Percentiles rank a stretch among this genome's conserved stretches.
Evolutionary conservation across 129 eudicot species (phyloP).

Genomic region (Rutidosis leptorrhynchoides): DNA sequence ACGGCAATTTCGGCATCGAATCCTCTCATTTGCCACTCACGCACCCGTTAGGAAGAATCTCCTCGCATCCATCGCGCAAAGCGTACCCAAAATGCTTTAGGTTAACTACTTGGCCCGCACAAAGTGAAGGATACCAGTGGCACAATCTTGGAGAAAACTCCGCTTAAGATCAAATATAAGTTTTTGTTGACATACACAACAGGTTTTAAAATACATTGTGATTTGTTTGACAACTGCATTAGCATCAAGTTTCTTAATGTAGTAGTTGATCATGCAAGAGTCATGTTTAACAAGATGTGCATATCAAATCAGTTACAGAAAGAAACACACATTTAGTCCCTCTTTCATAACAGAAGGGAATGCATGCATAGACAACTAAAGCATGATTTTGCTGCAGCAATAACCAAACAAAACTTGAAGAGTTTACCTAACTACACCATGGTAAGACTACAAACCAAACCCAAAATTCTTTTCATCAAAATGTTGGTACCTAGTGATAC

Average conservation of each 20-base stretch:
- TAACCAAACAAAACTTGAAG: constrained; percentile 18
- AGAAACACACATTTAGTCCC: constrained; percentile 1
- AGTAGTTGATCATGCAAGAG: neutral
- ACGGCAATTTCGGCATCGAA: no score
- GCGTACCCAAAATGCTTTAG: no score
- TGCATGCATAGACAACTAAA: neutral
- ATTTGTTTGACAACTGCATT: neutral
- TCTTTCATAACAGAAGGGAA: neutral
- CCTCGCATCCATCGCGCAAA: no score
- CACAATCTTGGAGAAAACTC: no score
- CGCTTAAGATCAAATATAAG: no score
- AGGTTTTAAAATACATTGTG: neutral
- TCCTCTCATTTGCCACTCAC: no score
- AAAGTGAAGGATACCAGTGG: no score
- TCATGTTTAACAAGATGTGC: neutral
- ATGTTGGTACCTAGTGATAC: neutral
- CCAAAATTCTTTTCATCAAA: neutral
- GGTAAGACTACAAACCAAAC: neutral
- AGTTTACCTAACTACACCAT: neutral
- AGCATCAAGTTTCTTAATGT: neutral
- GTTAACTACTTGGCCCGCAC: no score
- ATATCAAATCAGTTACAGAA: neutral
- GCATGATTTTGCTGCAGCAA: constrained; percentile 17
- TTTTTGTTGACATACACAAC: neutral
- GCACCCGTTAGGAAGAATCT: no score